phyloP scores from a whole-genome alignment of 257 asterid genomes.

The Lithospermum erythrorhizon region DNA sequence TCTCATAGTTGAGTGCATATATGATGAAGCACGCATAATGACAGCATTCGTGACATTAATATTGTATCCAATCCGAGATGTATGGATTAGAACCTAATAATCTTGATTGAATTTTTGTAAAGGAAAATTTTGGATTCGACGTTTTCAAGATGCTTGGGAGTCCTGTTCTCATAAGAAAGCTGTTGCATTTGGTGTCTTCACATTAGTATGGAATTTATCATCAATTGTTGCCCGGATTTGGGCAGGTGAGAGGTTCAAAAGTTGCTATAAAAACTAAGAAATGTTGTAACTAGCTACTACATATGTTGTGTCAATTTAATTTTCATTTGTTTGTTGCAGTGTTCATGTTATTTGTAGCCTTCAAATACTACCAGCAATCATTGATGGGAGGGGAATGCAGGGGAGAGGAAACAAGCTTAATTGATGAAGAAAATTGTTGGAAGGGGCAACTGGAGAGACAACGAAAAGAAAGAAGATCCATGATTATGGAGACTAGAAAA shows the following conservation, averaged over 20 bases:
- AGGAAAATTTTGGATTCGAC: constrained; percentile 71
- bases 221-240: constrained; percentile 67
- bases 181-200: constrained; percentile 58
- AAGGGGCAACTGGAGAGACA: constrained; percentile 17
- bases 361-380: constrained; percentile 60
- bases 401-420: constrained; percentile 15
- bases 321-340: constrained; percentile 30
- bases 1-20: too few relatives aligned
- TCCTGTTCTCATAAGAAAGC: constrained; percentile 83
- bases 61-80: too few relatives aligned
- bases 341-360: constrained; percentile 81
- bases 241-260: constrained; percentile 39
- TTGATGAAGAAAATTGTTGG: constrained; percentile 12
- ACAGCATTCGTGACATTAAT: too few relatives aligned
- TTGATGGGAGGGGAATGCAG: constrained; percentile 29
- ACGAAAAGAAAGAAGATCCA: constrained; percentile 17
- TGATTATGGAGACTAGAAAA: constrained; percentile 17
- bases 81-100: too few relatives aligned
- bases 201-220: constrained; percentile 72
- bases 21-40: too few relatives aligned
- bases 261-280: not conserved
- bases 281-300: not conserved
- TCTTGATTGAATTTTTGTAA: constrained; percentile 2
- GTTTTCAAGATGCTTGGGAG: constrained; percentile 69
- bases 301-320: too few relatives aligned